phyloP scores from a whole-genome alignment of 305 asterid species.

The Ilex paraguariensis region DNA sequence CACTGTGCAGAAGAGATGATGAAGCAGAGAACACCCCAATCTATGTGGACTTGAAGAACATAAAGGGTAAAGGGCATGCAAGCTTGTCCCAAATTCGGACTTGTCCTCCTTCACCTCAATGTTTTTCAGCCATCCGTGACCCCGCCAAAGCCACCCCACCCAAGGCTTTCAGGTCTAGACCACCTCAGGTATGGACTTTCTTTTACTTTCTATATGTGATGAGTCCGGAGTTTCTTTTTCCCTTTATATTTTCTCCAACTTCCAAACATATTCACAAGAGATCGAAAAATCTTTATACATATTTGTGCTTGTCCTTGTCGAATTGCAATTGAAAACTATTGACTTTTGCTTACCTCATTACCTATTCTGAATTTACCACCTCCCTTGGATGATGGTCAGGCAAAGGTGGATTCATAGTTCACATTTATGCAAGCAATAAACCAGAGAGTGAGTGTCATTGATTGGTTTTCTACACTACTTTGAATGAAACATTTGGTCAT shows the following conservation, averaged over 20 bases:
- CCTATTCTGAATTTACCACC: too few relatives aligned
- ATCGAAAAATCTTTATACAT: background rate
- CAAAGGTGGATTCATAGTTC: too few relatives aligned
- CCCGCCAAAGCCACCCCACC: conserved; percentile 33
- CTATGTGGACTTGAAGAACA: conserved; percentile 44
- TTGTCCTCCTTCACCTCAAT: conserved; percentile 91
- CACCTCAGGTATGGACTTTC: conserved; percentile 41
- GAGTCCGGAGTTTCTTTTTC: background rate
- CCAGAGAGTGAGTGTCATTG: too few relatives aligned
- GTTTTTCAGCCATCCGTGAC: conserved; percentile 58
- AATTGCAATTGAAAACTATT: too few relatives aligned
- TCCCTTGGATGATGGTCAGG: too few relatives aligned
- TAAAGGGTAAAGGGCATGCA: conserved; percentile 32
- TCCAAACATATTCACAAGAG: background rate
- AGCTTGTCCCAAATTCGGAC: conserved; percentile 57
- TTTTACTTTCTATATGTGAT: too few relatives aligned
- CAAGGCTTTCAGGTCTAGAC: conserved; percentile 40
- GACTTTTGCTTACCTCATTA: too few relatives aligned
- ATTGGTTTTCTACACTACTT: too few relatives aligned
- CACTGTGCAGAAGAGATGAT: conserved; percentile 50
- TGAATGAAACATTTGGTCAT: too few relatives aligned
- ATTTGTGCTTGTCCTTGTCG: background rate
- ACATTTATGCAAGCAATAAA: too few relatives aligned
- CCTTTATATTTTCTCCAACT: background rate
- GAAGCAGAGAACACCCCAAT: conserved; percentile 81